phyloP scores from a whole-genome alignment of 192 early-diverging fungal genomes.

The Chytriomyces hyalinus region DNA sequence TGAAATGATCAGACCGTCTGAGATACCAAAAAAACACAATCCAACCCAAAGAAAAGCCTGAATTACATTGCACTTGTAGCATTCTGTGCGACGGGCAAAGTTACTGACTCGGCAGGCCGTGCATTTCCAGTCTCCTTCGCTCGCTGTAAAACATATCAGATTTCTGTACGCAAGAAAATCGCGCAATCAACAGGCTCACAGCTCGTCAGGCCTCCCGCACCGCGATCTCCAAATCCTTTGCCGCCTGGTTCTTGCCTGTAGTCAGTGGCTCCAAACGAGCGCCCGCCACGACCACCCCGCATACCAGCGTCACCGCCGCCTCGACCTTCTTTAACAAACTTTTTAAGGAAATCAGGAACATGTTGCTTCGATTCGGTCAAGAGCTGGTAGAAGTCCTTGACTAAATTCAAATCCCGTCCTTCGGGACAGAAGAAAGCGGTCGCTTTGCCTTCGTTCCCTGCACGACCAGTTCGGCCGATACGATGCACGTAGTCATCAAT shows the following conservation, averaged over 20 bases:
- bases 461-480: slow-evolving; percentile 96
- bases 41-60: neutral
- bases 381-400: slow-evolving; percentile 82
- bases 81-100: neutral
- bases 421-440: slow-evolving; percentile 93
- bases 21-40: neutral
- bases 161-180: neutral
- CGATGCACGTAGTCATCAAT: slow-evolving; percentile 99
- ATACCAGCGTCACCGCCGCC: slow-evolving; percentile 55
- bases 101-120: neutral
- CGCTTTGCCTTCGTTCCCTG: slow-evolving; percentile 89
- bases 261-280: slow-evolving; percentile 45
- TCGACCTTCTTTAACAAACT: slow-evolving; percentile 58
- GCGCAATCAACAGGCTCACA: neutral
- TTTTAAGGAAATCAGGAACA: slow-evolving; percentile 81
- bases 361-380: slow-evolving; percentile 95
- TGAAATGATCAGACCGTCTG: no score
- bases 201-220: neutral
- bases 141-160: neutral
- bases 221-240: neutral
- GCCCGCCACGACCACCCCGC: slow-evolving; percentile 38
- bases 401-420: slow-evolving; percentile 77
- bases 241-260: slow-evolving; percentile 29
- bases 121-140: neutral
- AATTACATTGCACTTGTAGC: neutral